These are phyloP conservation scores for Emydomyces testavorans DNA, from an alignment of 2,329 filamentous ascomycete genomes.

Conservation along the genomic window DNA sequence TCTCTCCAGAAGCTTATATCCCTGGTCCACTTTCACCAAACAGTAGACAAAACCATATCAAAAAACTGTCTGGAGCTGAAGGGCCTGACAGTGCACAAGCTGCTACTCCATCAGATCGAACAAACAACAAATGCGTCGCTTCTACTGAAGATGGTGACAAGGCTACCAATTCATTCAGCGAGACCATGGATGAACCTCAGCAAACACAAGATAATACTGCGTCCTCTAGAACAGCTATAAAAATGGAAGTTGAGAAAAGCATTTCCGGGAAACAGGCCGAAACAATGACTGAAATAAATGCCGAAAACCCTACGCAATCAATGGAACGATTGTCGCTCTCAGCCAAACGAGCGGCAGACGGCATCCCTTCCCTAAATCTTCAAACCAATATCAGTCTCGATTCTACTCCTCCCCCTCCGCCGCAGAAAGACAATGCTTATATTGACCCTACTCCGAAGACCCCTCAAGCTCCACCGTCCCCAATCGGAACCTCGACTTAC, in stretches of 20 bases:
- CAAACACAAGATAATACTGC: neutral
- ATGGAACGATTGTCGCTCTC: constrained; percentile 12
- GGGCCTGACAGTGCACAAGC: neutral
- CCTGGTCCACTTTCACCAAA: neutral
- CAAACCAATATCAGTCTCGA: constrained; percentile 14
- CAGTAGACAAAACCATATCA: neutral
- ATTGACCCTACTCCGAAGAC: constrained; percentile 40
- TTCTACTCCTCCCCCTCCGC: constrained; percentile 35
- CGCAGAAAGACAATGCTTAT: constrained; percentile 43
- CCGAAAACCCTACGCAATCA: neutral
- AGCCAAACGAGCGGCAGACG: neutral
- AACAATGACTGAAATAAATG: neutral
- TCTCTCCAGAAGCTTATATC: neutral
- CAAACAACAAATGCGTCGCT: neutral
- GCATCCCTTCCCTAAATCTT: constrained; percentile 4
- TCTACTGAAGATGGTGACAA: constrained; percentile 9
- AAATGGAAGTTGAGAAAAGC: neutral
- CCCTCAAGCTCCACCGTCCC: constrained; percentile 32
- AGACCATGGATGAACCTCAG: constrained; percentile 5
- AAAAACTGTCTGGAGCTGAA: neutral
- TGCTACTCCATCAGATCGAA: neutral
- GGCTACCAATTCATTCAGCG: neutral
- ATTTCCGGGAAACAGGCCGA: neutral
- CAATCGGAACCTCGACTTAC: constrained; percentile 28
- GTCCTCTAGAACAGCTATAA: neutral